Evolutionary conservation across 192 early-diverging fungal species (phyloP).

Genomic region (Umbelopsis isabellina): DNA sequence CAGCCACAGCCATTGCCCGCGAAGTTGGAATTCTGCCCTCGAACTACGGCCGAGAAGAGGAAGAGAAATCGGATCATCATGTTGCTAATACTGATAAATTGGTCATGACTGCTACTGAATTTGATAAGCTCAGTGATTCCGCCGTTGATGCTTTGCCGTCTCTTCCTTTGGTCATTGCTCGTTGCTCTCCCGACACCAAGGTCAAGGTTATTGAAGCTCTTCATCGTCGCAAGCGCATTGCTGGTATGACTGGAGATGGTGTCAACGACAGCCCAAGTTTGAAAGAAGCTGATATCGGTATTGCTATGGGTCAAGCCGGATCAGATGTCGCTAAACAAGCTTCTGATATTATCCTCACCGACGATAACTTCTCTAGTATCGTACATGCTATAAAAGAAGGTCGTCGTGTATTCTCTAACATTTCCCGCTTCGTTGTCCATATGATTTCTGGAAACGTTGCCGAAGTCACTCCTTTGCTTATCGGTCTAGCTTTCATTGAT

Average conservation of each 20-base stretch:
- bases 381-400: conserved; percentile 78
- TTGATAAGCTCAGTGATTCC: conserved; percentile 85
- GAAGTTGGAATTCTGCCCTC: conserved; percentile 80
- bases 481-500: conserved; percentile 79
- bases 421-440: conserved; percentile 70
- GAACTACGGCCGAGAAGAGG: conserved; percentile 37
- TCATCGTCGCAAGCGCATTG: conserved; percentile 72
- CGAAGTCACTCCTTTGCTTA: conserved; percentile 71
- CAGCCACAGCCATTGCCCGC: conserved; percentile 89
- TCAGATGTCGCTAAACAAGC: conserved; percentile 94
- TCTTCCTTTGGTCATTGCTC: conserved; percentile 90
- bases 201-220: conserved; percentile 95
- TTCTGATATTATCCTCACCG: conserved; percentile 85
- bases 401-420: conserved; percentile 80
- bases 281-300: conserved; percentile 79
- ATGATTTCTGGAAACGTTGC: conserved; percentile 78
- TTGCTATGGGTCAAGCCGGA: conserved; percentile 90
- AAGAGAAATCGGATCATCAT: conserved; percentile 54
- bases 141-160: conserved; percentile 76
- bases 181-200: conserved; percentile 95
- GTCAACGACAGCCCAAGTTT: conserved; percentile 82
- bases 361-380: conserved; percentile 85
- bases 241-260: conserved; percentile 90
- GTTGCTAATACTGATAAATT: conserved; percentile 46
- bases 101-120: conserved; percentile 85